Base-by-base conservation (phyloP, 805 yeast genomes). In the Cyberlindnera veronae region DNA sequence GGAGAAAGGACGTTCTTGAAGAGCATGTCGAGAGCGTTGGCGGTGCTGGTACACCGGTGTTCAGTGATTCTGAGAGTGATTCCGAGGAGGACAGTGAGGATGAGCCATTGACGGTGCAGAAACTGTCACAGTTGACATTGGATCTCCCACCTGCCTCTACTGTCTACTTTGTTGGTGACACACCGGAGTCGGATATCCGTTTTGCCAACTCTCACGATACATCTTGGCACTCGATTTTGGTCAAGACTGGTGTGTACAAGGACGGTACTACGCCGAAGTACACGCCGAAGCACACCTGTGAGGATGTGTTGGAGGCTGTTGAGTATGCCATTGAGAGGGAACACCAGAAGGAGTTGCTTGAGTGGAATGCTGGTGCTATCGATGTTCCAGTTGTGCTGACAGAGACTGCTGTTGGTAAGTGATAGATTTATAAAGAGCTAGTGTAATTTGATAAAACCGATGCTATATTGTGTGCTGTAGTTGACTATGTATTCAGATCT, bases 111-210 rank as follows among this genome's bases (percentile, higher is more conserved):
- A 66, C 71, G 4, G 63, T 72, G 16, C 72, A 71, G 49, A 71
- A 67, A 38, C 58, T 71, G 21, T 61, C 71, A n/a, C 66, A 64
- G 49, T 47, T 67, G 45, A 64, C 67, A 2, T 51, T 77, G 51
- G 81, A 80, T 41, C 65, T 85, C 49, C 93, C 93, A 6, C 90
- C 90, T 4, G 88, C 93, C 3, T 80, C 87, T 5, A 84, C 93
- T 0, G 95, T 86, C 13, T 85, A 85, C 61, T 86, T 85, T 64
- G 93, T 85, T 37, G 95, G 95, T 54, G 95, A 85, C 58, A 85
- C 95, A 12, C 95, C 95, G 15, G 95, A 85, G 64, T 81, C 90
- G 6, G 95, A 85, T 61, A 85, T 85, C 48, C 71, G 93, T 61
- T 86, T 86, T 66, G 95, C 95, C 39, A 85, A 85, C 66, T 80